phyloP scores from a whole-genome alignment of 805 yeast species.

The Saccharomyces cerevisiae region DNA sequence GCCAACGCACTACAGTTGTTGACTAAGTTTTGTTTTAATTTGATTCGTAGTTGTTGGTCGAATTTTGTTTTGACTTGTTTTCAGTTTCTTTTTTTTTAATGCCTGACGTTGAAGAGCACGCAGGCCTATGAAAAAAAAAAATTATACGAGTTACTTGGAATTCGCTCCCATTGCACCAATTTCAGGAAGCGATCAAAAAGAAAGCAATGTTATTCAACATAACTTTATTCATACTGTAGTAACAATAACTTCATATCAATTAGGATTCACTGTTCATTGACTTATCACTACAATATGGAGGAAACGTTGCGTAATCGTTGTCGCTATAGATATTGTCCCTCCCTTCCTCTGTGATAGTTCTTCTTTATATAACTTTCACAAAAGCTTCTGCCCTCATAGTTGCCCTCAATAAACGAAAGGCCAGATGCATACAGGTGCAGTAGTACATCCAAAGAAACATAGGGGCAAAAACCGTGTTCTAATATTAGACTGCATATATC shows the following conservation, averaged over 20 bases:
- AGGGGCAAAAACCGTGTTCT: background rate
- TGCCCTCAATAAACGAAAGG: background rate
- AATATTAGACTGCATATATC: background rate
- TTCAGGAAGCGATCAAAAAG: background rate
- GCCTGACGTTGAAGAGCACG: no score
- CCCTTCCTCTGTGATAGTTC: background rate
- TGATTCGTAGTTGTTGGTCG: no score
- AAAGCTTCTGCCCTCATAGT: no score
- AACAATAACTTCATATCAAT: background rate
- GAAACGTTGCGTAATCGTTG: background rate
- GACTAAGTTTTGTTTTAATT: no score
- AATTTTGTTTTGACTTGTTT: no score
- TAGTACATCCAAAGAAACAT: background rate
- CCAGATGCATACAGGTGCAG: background rate
- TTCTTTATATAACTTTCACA: background rate
- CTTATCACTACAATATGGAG: background rate
- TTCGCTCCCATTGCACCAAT: background rate
- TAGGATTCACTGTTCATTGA: background rate
- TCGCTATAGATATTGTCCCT: background rate
- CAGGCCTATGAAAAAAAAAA: background rate
- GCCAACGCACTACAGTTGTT: no score
- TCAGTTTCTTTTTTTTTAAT: no score
- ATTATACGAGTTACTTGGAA: background rate
- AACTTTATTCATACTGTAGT: background rate
- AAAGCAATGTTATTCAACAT: background rate